Percentiles rank a stretch among this genome's conserved stretches.
phyloP scores from a whole-genome alignment of 2,329 filamentous ascomycete species.

The Aspergillus fischeri region DNA sequence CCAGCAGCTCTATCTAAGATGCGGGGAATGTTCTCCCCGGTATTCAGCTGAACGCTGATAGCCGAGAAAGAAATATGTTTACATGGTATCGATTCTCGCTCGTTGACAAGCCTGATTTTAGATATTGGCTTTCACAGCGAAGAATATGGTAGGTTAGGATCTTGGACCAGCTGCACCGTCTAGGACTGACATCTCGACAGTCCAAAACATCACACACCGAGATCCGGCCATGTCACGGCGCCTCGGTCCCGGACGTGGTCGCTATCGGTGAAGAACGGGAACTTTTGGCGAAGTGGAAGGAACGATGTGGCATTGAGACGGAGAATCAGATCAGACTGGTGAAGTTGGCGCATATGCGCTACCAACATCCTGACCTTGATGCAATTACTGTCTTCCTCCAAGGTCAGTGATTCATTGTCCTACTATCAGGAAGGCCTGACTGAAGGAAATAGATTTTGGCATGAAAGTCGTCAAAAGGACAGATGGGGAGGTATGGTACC shows the following conservation, averaged over 20 bases:
- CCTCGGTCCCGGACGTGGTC: slow-evolving; percentile 14
- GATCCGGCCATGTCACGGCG: slow-evolving; percentile 6
- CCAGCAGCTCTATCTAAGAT: background rate
- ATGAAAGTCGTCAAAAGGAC: slow-evolving; percentile 36
- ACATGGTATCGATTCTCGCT: background rate
- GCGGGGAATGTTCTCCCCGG: background rate
- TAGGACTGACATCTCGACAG: background rate
- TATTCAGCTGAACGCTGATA: background rate
- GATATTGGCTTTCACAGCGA: background rate
- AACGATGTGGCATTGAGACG: slow-evolving; percentile 36
- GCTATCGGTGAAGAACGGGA: slow-evolving; percentile 16
- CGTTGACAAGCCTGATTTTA: background rate
- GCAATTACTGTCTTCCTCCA: slow-evolving; percentile 37
- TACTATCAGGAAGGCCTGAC: background rate
- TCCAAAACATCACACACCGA: background rate
- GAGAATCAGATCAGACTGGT: slow-evolving; percentile 46
- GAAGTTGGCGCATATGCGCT: slow-evolving; percentile 51
- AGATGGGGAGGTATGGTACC: slow-evolving; percentile 17
- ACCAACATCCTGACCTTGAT: slow-evolving; percentile 50
- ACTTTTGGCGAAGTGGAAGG: slow-evolving; percentile 15
- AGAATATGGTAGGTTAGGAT: background rate
- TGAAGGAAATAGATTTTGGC: slow-evolving; percentile 25
- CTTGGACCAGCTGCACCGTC: background rate
- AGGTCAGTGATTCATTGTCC: slow-evolving; percentile 1
- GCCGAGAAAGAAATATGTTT: background rate